These are phyloP conservation scores for Cronartium quercuum DNA, from an alignment of 1,284 basidiomycete species.

Conservation along the genomic window DNA sequence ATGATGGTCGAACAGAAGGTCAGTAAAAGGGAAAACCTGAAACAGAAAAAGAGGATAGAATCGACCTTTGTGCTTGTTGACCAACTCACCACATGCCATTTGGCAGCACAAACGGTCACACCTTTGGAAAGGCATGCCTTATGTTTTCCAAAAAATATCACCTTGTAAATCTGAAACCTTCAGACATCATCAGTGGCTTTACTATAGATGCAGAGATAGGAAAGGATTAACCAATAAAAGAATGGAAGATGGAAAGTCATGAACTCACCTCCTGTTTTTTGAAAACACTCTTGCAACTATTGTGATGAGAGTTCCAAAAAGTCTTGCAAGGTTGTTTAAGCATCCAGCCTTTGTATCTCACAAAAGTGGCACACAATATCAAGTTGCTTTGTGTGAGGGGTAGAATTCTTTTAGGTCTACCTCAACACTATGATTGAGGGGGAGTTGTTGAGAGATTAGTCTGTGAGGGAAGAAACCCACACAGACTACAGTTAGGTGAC, in stretches of 20 bases:
- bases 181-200: neutral
- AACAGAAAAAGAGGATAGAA: neutral
- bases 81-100: neutral
- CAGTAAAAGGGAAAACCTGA: neutral
- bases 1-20: neutral
- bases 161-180: neutral
- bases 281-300: neutral
- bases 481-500: no score
- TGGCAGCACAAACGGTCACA: neutral
- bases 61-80: neutral
- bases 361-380: neutral
- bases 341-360: neutral
- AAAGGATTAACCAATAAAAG: neutral
- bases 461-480: no score
- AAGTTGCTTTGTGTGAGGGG: neutral
- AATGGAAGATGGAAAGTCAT: neutral
- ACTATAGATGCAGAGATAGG: neutral
- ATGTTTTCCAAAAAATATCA: neutral
- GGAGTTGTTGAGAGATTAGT: no score
- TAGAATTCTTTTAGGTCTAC: no score
- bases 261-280: neutral
- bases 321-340: neutral
- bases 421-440: no score
- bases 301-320: neutral
- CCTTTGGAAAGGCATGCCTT: neutral